Evolutionary conservation across 164 flowering plant species (phyloP), one percentile per base, ranked within the genome.

Genomic region (Liriodendron chinense): DNA sequence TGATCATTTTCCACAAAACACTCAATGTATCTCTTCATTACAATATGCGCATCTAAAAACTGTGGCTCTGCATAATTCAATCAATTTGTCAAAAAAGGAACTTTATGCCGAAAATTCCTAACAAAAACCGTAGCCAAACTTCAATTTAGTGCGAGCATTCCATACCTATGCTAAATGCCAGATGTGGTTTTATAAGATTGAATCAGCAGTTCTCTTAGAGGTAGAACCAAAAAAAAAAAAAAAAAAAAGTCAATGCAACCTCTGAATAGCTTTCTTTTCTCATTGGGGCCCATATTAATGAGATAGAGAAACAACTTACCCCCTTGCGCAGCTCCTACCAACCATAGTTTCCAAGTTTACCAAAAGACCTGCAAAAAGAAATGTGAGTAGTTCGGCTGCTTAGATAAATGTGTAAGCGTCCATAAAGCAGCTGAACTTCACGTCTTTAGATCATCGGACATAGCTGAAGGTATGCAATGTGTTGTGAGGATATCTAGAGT

Each of bases 391-490:
- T 74, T 53, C 7, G 21, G n/a, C 16, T 18, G 49, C 71, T 22
- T 28, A 49, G 21, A 25, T 50, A 7, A 6, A 12, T 10, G 28
- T 2, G 9, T 34, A 20, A 4, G 34, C 59, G 18, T 68, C 65
- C 76, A 48, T 23, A 9, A 21, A 25, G 23, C 22, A 22, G 49
- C 68, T 77, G 57, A 65, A 47, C 13, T 62, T 90, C 85, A 92
- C 23, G 82, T 64, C 84, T 87, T 90, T 65, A 93, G 96, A 83
- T 96, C 99, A 70, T 91, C 96, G 2, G 99, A 94, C 90, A 92
- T 91, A 65, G 96, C 94, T 13, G 97, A 90, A 26, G 97, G 98
- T 79, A 95, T 95, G 85, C 98, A 93, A 64, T 95, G 96, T 2
- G 91, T 95, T 3, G 87, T 73, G 49, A 95, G 92, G 75, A 95